Evolutionary conservation across 2,329 filamentous ascomycete species (phyloP).

Genomic region (Talaromyces sp.): DNA sequence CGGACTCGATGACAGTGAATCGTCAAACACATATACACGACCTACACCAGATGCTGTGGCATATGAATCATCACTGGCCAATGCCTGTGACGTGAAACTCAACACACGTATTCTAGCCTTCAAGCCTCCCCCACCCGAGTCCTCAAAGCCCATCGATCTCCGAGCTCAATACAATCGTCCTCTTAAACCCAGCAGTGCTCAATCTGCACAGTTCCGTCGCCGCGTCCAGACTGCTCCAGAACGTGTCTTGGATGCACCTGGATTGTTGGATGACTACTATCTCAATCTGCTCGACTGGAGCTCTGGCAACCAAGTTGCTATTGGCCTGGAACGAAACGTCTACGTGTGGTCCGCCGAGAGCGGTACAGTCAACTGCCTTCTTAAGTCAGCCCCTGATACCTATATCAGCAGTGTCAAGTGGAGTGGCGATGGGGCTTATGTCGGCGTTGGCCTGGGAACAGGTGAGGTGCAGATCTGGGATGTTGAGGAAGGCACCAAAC

Average conservation of each 20-base stretch:
- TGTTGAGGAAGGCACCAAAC: constrained; percentile 87
- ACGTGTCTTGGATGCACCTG: constrained; percentile 91
- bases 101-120: constrained; percentile 96
- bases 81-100: constrained; percentile 85
- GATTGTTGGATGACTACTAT: constrained; percentile 97
- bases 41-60: constrained; percentile 83
- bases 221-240: constrained; percentile 93
- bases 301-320: constrained; percentile 94
- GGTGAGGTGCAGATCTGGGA: constrained; percentile 99
- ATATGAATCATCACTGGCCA: constrained; percentile 86
- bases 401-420: constrained; percentile 99
- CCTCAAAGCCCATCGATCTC: constrained; percentile 95
- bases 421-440: constrained; percentile 95
- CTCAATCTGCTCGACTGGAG: constrained; percentile 99
- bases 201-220: constrained; percentile 80
- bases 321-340: constrained; percentile 92
- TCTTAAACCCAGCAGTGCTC: constrained; percentile 69
- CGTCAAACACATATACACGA: constrained; percentile 63
- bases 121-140: constrained; percentile 97
- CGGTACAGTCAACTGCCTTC: constrained; percentile 79
- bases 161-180: constrained; percentile 97
- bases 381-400: constrained; percentile 84
- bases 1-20: constrained; percentile 69
- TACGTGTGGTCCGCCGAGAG: constrained; percentile 98
- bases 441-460: constrained; percentile 88